Evolutionary conservation across 192 early-diverging fungal species (phyloP), one percentile per base, ranked within the genome.

Genomic region (Coemansia sp.): DNA sequence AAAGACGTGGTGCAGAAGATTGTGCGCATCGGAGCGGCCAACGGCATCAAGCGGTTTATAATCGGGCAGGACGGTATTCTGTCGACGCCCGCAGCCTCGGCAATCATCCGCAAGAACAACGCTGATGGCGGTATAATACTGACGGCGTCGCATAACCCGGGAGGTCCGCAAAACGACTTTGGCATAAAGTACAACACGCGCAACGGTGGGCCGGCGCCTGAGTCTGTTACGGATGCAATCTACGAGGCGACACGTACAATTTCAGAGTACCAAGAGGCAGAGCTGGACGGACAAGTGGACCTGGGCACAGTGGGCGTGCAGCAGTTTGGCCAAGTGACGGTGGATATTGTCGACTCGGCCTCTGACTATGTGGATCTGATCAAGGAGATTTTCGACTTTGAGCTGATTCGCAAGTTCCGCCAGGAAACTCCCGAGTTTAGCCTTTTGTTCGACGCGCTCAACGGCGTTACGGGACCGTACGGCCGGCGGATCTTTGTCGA

Each of bases 131-230:
- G 95, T 52, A 96, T 98, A 53, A 85, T 98, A 51, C 80, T 98
- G 66, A 97, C 95, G n/a, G 97, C 97, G 11, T 96, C 94, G 27
- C 97, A 98, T 84, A 98, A 98, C 83, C 95, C 97, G 17, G 97
- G 97, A 54, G 97, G 97, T 52, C 97, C 97, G 25, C 85, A 94
- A 29, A 91, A 93, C 66, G 97, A 98, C 79, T 98, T 98, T 87
- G 97, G 97, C 55, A 95, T 98, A 78, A 98, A 98, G 82, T 98
- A 93, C 82, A 98, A 98, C 82, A 89, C 90, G 64, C 83, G 85
- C 85, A 98, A 96, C 77, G 97, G 97, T 52, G 97, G 94, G 25
- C 94, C 97, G 19, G 97, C 97, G 26, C 95, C 97, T 11, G 97
- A 98, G 74, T 71, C 74, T n/a, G 88, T 98, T 48, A 98, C 96